Evolutionary conservation across 163 green algal species (phyloP).

Genomic region (Chloromonas sp.): DNA sequence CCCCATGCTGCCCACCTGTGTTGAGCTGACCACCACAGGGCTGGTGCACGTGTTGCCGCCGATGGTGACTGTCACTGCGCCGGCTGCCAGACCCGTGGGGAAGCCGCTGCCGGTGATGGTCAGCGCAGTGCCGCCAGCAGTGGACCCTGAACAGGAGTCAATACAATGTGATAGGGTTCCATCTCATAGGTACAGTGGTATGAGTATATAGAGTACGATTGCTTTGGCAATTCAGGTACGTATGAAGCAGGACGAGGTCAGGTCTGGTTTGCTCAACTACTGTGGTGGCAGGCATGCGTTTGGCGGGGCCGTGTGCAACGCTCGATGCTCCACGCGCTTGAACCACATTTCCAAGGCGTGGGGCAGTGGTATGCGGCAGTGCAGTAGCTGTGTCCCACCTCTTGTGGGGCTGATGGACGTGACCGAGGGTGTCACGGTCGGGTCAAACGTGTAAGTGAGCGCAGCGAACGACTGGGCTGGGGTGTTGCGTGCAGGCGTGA

Average conservation of each 20-base stretch:
- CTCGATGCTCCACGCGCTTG: too few species aligned
- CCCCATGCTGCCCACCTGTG: background rate
- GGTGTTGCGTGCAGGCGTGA: background rate
- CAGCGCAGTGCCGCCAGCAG: constrained; percentile 39
- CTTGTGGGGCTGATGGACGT: background rate
- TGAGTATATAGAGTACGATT: too few species aligned
- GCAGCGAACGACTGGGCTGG: background rate
- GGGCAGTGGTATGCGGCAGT: too few species aligned
- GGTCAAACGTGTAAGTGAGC: constrained; percentile 22
- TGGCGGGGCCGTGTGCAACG: too few species aligned
- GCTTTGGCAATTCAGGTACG: too few species aligned
- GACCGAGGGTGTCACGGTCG: background rate
- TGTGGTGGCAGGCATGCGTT: too few species aligned
- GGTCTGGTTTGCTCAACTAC: too few species aligned
- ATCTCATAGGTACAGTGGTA: too few species aligned
- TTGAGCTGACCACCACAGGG: background rate
- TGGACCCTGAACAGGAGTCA: background rate
- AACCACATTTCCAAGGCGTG: too few species aligned
- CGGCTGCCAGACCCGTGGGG: constrained; percentile 4
- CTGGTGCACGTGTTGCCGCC: background rate
- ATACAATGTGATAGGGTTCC: too few species aligned
- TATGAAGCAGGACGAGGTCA: too few species aligned
- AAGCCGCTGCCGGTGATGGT: constrained; percentile 39
- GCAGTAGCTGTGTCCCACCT: too few species aligned
- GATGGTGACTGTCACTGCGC: constrained; percentile 12